Evolutionary conservation across 2,329 filamentous ascomycete genomes (phyloP), one percentile per base, ranked within the genome.

Genomic region (Apiospora phragmitis): DNA sequence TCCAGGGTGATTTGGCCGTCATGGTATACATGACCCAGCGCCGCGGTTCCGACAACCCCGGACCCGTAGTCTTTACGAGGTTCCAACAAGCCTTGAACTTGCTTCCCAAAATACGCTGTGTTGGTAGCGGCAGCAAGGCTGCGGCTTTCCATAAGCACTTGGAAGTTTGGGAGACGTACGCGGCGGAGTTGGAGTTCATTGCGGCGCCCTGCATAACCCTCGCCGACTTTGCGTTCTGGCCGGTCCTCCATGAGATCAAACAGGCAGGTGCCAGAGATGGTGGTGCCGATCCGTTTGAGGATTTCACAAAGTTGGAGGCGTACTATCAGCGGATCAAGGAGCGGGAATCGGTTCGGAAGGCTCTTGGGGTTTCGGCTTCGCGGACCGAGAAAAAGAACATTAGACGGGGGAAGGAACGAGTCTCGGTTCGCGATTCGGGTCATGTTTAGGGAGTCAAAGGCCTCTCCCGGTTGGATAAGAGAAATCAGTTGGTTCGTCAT

Each of bases 141-240:
- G 76, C 77, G 21, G 43, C 70, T 11, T 71, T 84, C 5, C 75
- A 75, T 51, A 72, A 71, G 0, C 82, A 82, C 59, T 76, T 88
- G 5, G 73, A 72, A 5, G 68, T 75, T 1, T 88, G 85, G 85
- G 80, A 87, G 35, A 69, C 62, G 5, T 81, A 82, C 62, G 79
- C 78, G 0, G 70, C 71, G 0, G 81, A 82, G 66, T 77, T 80
- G n/a, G 72, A 77, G 16, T 89, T 85, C 75, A 83, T 89, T 26
- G 84, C 85, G 0, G 86, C 85, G 0, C 74, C 84, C 0, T 81
- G 82, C 1, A 73, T 76, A 68, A 70, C 74, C 8, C 75, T 90
- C 1, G 84, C 85, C 0, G 89, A 91, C 77, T 91, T 85, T 76
- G 87, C 86, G 0, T 76, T 90, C 4, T 90, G 87, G 86, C 88